Evolutionary conservation across 1,284 basidiomycete genomes (phyloP).

Genomic region (Ganoderma boninense): DNA sequence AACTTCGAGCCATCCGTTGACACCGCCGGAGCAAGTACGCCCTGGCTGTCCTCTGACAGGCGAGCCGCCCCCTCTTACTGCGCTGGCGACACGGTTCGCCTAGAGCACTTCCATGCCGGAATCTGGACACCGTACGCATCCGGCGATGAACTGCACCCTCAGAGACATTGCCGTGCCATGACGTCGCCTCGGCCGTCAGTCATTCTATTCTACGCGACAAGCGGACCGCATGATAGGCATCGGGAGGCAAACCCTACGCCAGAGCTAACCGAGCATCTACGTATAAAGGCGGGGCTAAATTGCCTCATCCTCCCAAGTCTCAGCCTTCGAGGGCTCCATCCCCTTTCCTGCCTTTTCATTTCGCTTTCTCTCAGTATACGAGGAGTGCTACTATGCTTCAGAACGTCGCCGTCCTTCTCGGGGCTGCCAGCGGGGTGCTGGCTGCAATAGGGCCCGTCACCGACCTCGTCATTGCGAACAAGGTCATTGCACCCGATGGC

Average conservation of each 20-base stretch:
- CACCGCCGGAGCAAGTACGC: not conserved
- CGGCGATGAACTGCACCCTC: not conserved
- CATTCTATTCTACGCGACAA: not conserved
- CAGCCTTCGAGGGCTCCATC: not conserved
- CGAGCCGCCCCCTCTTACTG: not conserved
- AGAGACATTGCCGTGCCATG: not conserved
- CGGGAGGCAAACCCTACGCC: not conserved
- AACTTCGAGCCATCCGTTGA: not conserved
- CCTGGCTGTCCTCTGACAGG: not conserved
- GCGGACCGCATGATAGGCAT: not conserved
- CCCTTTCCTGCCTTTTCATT: not conserved
- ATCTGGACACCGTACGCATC: not conserved
- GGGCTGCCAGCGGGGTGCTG: not conserved
- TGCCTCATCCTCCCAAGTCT: not conserved
- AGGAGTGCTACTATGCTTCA: not conserved
- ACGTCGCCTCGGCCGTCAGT: not conserved
- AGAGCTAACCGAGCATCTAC: not conserved
- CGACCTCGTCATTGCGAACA: slow-evolving; percentile 31
- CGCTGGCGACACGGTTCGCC: not conserved
- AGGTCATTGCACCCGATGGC: slow-evolving; percentile 32
- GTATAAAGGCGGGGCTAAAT: not conserved
- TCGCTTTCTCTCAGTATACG: slow-evolving; percentile 3
- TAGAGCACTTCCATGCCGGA: not conserved
- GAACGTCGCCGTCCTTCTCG: not conserved
- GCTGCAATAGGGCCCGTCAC: slow-evolving; percentile 26